Evolutionary conservation across 345 rosid genomes (phyloP).

Genomic region (Luvunga scandens): DNA sequence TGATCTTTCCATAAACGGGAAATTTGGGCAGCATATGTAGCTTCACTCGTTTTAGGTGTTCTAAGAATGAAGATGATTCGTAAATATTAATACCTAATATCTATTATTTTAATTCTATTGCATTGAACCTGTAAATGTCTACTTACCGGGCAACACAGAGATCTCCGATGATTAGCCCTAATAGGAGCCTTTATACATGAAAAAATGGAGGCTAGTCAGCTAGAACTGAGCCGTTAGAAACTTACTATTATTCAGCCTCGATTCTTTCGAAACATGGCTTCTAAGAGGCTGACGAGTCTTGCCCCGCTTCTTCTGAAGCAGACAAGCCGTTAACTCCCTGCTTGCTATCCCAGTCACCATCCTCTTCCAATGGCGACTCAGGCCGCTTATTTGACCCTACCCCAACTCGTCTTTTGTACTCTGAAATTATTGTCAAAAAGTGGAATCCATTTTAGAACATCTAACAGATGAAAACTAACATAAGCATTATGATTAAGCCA

Average conservation of each 20-base stretch:
- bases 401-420: constrained; percentile 67
- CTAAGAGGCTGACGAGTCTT: constrained; percentile 48
- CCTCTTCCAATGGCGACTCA: constrained; percentile 23
- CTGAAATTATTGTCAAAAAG: constrained; percentile 31
- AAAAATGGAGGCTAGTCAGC: constrained; percentile 27
- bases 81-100: constrained; percentile 12
- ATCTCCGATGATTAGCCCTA: constrained; percentile 31
- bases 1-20: constrained; percentile 6
- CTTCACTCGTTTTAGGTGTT: neutral
- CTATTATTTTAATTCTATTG: constrained; percentile 16
- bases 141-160: constrained; percentile 5
- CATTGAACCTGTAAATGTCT: constrained; percentile 18
- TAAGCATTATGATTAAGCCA: neutral
- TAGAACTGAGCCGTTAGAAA: constrained; percentile 14
- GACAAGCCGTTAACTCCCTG: constrained; percentile 34
- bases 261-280: neutral
- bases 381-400: constrained; percentile 38
- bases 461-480: neutral
- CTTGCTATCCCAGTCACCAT: constrained; percentile 46
- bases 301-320: constrained; percentile 48
- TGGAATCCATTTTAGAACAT: neutral
- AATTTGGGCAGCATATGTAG: neutral
- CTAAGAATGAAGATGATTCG: constrained; percentile 9
- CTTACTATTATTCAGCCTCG: constrained; percentile 19
- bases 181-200: constrained; percentile 29